A percentile compares a stretch with the other conserved stretches of the same genome.
Conservation (phyloP, 768 basidiomycete species). For the Collybiopsis luxurians region DNA sequence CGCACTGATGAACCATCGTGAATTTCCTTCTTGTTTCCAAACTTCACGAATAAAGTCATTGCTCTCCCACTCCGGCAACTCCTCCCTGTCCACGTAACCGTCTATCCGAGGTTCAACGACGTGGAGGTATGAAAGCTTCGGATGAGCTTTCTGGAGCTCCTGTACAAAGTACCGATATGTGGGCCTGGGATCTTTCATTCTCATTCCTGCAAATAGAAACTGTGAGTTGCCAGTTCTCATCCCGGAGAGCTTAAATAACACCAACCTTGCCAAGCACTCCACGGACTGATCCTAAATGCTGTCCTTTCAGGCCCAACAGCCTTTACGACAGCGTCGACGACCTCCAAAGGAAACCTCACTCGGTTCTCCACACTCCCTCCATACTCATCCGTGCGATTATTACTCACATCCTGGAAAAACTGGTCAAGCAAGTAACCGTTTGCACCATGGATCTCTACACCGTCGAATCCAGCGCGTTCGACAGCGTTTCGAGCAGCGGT, state of each 20-base stretch:
- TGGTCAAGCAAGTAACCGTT: constrained; percentile 40
- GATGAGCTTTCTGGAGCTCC: constrained; percentile 28
- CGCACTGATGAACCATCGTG: constrained; percentile 20
- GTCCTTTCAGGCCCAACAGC: constrained; percentile 42
- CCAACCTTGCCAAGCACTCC: constrained; percentile 32
- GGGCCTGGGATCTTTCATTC: constrained; percentile 43
- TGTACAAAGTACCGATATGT: constrained; percentile 41
- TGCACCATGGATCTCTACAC: constrained; percentile 42
- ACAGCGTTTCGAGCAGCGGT: constrained; percentile 44
- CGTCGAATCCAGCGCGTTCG: constrained; percentile 52
- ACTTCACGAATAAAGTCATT: constrained; percentile 21
- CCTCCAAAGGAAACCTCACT: constrained; percentile 43
- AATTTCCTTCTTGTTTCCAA: constrained; percentile 16
- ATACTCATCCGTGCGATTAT: constrained; percentile 49
- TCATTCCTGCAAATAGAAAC: constrained; percentile 28
- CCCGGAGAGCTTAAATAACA: background rate
- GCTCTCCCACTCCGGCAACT: constrained; percentile 6
- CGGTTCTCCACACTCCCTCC: constrained; percentile 53
- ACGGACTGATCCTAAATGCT: constrained; percentile 48
- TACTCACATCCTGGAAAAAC: constrained; percentile 41
- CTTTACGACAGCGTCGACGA: constrained; percentile 37
- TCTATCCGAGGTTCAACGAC: constrained; percentile 30
- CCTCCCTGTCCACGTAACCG: constrained; percentile 2
- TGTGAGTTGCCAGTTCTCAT: constrained; percentile 15
- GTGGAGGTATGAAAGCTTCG: constrained; percentile 43